Percentiles rank a stretch among this genome's conserved stretches.
Conservation (phyloP, 2,329 filamentous ascomycete genomes). For the Trichoderma sp. region DNA sequence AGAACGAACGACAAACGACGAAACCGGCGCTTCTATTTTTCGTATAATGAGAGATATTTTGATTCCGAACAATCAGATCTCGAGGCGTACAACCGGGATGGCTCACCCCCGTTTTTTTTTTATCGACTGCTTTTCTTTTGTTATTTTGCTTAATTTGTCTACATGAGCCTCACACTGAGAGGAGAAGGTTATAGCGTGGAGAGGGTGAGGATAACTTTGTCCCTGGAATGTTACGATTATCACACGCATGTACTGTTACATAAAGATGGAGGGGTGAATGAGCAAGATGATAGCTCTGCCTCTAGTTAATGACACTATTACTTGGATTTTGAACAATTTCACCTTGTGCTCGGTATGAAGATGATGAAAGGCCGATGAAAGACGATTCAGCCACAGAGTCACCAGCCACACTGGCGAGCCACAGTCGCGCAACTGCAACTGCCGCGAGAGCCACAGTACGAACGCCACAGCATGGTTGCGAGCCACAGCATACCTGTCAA, state of each 20-base stretch:
- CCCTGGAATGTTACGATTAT: slow-evolving; percentile 4
- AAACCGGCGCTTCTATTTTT: slow-evolving; percentile 5
- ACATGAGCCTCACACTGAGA: not conserved
- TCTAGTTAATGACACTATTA: slow-evolving; percentile 6
- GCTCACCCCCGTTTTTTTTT: not conserved
- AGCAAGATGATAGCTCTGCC: not conserved
- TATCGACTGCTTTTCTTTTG: not conserved
- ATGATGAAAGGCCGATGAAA: not conserved
- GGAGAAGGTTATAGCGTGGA: slow-evolving; percentile 1
- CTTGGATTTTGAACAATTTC: not conserved
- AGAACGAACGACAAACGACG: not conserved
- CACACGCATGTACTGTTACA: slow-evolving; percentile 9
- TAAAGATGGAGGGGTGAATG: slow-evolving; percentile 4
- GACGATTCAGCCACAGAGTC: not conserved
- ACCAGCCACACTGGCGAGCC: slow-evolving; percentile 2
- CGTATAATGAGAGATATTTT: not conserved
- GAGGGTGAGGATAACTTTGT: not conserved
- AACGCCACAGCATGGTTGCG: not conserved
- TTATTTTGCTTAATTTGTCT: not conserved
- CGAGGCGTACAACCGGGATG: not conserved
- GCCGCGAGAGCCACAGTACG: not conserved
- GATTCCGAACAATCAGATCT: not conserved
- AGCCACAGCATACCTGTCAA: not conserved
- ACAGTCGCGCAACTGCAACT: not conserved
- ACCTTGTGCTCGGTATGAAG: not conserved